Evolutionary conservation across 2,329 filamentous ascomycete species (phyloP).

Genomic region (Magnaporthiopsis incrustans): DNA sequence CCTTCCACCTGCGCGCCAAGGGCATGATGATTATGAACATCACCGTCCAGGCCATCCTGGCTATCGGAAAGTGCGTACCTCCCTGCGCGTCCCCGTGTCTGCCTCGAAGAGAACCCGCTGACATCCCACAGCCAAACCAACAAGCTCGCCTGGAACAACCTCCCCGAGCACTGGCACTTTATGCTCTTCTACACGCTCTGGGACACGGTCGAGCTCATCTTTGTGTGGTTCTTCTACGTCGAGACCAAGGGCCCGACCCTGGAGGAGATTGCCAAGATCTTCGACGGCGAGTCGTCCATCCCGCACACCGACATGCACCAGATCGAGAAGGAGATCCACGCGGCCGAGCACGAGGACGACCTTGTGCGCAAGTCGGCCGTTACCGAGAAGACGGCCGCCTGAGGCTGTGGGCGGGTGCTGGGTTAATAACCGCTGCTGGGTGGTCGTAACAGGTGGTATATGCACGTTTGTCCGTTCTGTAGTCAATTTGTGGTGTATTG

Average conservation of each 20-base stretch:
- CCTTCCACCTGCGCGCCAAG: conserved; percentile 49
- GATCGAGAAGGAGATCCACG: conserved; percentile 45
- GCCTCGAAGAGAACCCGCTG: background rate
- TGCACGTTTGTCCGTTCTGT: too few species aligned
- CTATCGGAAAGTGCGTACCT: conserved; percentile 9
- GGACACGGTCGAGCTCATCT: conserved; percentile 51
- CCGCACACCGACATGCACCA: conserved; percentile 46
- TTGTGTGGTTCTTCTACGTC: conserved; percentile 59
- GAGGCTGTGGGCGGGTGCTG: too few species aligned
- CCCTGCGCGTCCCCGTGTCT: too few species aligned
- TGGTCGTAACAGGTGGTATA: too few species aligned
- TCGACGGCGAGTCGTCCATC: conserved; percentile 56
- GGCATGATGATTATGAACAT: conserved; percentile 23
- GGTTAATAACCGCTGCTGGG: too few species aligned
- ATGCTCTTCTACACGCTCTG: conserved; percentile 60
- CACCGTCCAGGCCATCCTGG: conserved; percentile 14
- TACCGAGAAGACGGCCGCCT: too few species aligned
- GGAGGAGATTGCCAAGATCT: conserved; percentile 62
- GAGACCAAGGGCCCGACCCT: conserved; percentile 66
- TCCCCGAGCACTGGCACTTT: conserved; percentile 55
- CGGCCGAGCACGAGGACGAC: conserved; percentile 26
- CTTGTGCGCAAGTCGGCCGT: conserved; percentile 14
- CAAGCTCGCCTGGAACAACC: conserved; percentile 51
- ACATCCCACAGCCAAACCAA: conserved; percentile 45
- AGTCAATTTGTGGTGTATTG: too few species aligned